Percentiles rank a stretch among this genome's conserved stretches.
These are phyloP conservation scores for Ehretia macrophylla DNA, from an alignment of 257 asterid species.

Conservation along the genomic window DNA sequence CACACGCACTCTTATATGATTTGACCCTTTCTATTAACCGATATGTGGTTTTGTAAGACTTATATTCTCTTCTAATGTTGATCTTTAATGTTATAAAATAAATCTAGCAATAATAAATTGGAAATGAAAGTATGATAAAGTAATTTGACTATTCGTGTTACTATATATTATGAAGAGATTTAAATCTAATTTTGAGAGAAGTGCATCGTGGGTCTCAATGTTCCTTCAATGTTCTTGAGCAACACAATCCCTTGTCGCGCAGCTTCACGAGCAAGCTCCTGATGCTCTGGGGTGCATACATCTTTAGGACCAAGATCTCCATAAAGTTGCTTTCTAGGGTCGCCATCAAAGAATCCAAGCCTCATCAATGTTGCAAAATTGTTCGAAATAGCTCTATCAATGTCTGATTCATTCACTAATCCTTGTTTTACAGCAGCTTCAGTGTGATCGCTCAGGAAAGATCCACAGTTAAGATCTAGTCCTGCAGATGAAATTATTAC, in stretches of 20 bases:
- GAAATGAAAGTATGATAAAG: too few relatives aligned
- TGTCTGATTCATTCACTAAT: conserved; percentile 32
- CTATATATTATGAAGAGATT: too few relatives aligned
- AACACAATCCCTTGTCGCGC: conserved; percentile 83
- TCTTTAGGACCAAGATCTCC: conserved; percentile 52
- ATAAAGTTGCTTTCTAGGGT: conserved; percentile 37
- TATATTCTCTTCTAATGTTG: too few relatives aligned
- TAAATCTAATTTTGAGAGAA: too few relatives aligned
- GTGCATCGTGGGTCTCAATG: too few relatives aligned
- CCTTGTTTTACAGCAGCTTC: conserved; percentile 65
- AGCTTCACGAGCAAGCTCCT: conserved; percentile 62
- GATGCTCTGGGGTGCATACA: conserved; percentile 68
- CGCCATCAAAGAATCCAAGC: conserved; percentile 69
- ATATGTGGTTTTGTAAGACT: too few relatives aligned
- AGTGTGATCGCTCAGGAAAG: conserved; percentile 54
- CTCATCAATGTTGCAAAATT: conserved; percentile 75
- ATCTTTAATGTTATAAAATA: too few relatives aligned
- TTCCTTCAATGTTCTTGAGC: conserved; percentile 57
- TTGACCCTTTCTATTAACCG: too few relatives aligned
- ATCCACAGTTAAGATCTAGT: conserved; percentile 80
- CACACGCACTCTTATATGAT: too few relatives aligned
- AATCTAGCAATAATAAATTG: too few relatives aligned
- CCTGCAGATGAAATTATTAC: conserved; percentile 37
- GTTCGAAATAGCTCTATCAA: conserved; percentile 83
- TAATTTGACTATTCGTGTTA: too few relatives aligned